Evolutionary conservation across 2,329 filamentous ascomycete genomes (phyloP), one percentile per base, ranked within the genome.

Genomic region (Lithohypha guttulata): DNA sequence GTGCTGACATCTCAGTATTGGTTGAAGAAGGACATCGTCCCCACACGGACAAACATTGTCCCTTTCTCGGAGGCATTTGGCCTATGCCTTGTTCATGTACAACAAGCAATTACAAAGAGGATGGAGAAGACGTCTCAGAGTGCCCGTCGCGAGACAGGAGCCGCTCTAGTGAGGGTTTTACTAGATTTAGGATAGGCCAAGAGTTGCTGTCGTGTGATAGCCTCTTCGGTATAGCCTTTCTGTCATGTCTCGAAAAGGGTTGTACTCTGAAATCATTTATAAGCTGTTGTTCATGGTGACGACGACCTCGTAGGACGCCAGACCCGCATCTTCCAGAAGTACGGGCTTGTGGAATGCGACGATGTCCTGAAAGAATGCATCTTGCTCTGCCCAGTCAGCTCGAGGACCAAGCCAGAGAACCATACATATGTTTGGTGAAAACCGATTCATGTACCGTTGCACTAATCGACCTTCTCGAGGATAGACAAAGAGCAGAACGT

Each of bases 301-400:
- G 8, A 17, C 34, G 13, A 29, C 9, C 34, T 37, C 34, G 23
- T 37, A 37, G 19, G 9, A 3, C 13, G n/a, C 25, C 13, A 37
- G 22, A 6, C 34, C 34, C 5, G 26, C 10, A 22, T 37, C 13
- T 14, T 37, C 23, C 6, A 37, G 17, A 18, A 37, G 9, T 6
- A 14, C 14, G 9, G 34, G 34, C n/a, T 27, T 4, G 3, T 17
- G 13, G 15, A 37, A 37, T 11, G 22, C 6, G 9, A 26, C 23
- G 8, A 28, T 14, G 13, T 37, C 15, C 2, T 37, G 34, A 8
- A 37, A 29, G 4, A 28, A 6, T 8, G 34, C 20, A n/a, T 37
- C n/a, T 19, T 37, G 34, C 11, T 37, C 34, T 7, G 13, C 23
- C 34, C 34, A 37, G 18, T 37, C 34, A 5, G 34, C 34, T 21